These are phyloP conservation scores for Pythium scleroteichum DNA, from an alignment of 352 stramenopile species.

Conservation along the genomic window DNA sequence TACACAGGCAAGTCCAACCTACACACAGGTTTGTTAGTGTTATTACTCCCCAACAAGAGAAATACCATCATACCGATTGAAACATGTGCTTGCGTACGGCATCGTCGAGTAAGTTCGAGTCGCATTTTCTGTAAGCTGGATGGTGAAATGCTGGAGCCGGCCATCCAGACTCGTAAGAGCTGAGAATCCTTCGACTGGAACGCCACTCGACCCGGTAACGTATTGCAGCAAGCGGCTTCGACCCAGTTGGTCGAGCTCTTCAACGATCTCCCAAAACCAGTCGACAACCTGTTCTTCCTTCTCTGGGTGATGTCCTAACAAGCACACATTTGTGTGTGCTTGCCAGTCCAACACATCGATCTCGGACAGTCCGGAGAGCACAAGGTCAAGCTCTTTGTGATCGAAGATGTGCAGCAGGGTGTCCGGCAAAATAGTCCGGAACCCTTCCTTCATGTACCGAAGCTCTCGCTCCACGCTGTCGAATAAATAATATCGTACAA, in stretches of 20 bases:
- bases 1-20: constrained; percentile 82
- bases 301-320: constrained; percentile 28
- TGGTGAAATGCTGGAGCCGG: constrained; percentile 70
- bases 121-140: constrained; percentile 53
- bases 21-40: neutral
- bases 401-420: constrained; percentile 97
- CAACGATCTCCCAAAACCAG: constrained; percentile 85
- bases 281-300: constrained; percentile 49
- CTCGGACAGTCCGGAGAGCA: constrained; percentile 65
- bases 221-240: constrained; percentile 80
- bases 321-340: constrained; percentile 62
- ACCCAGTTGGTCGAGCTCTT: constrained; percentile 56
- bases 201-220: constrained; percentile 76
- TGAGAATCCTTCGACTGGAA: constrained; percentile 83
- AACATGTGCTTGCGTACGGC: constrained; percentile 79
- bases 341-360: constrained; percentile 91
- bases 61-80: constrained; percentile 57
- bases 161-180: constrained; percentile 79
- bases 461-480: constrained; percentile 91
- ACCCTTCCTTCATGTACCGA: constrained; percentile 71
- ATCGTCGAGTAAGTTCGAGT: constrained; percentile 54
- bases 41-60: neutral
- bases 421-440: constrained; percentile 95
- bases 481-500: constrained; percentile 95
- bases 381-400: constrained; percentile 95